Base-by-base conservation (phyloP, 2,329 filamentous ascomycete genomes). In the Corynespora cassiicola region DNA sequence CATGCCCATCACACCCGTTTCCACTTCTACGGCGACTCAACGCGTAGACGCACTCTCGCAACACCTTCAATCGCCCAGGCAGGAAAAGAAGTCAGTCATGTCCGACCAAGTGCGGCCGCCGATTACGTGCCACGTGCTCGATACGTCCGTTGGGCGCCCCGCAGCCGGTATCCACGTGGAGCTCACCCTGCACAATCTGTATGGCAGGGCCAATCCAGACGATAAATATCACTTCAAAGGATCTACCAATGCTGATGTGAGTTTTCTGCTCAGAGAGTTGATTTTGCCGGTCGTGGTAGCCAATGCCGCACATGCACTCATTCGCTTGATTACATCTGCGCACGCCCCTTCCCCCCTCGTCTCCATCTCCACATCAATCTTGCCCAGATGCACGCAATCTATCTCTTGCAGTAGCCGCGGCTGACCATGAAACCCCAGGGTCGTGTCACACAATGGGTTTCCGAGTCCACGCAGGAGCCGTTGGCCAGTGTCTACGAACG, bases 71-170 rank as follows among this genome's bases (percentile, higher is more conserved):
- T 20, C 29, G 11, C 10, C 27, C 14, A 15, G n/a, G 22, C 22
- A 7, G 22, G n/a, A 24, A 24, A 24, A 7, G n/a, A 24, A 24
- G 22, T n/a, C 7, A 7, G 22, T 8, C 22, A 63, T 52, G 47
- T 34, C 55, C 1, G 46, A 56, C 15, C 45, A 52, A 7, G 38
- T 36, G 29, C 63, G 60, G 42, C 75, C 65, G 52, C 82, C 81
- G 62, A 92, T 94, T 61, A 92, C 88, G 67, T 92, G 88, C 75
- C 88, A 94, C 75, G 81, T 91, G 68, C 87, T 94, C 66, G 87
- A 94, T 76, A 92, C 88, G 8, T 80, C 83, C n/a, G 73, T 79
- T 45, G 88, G 88, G 60, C 78, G 78, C 40, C 88, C 88, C 15
- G 88, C 82, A 11, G 69, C 76, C 39, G 75, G 76, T 47, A 80